Evolutionary conservation across 2,329 filamentous ascomycete species (phyloP).

Genomic region (Cercospora janseana): DNA sequence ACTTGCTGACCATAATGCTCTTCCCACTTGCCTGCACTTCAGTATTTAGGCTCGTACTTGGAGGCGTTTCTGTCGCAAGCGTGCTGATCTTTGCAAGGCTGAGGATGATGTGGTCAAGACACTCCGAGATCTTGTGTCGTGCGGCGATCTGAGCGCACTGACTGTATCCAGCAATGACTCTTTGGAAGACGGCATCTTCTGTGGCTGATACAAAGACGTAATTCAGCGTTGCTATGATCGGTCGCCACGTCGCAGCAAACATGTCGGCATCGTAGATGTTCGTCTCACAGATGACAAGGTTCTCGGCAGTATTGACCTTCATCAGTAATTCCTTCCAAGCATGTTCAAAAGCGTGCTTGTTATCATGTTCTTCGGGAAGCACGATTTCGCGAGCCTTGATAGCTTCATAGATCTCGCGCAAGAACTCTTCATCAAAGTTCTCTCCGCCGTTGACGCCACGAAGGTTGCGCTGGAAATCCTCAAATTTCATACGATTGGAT

Average conservation of each 20-base stretch:
- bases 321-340: slow-evolving; percentile 92
- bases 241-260: slow-evolving; percentile 94
- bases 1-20: slow-evolving; percentile 97
- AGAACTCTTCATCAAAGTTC: slow-evolving; percentile 79
- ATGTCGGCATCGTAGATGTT: slow-evolving; percentile 97
- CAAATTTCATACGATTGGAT: slow-evolving; percentile 76
- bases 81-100: slow-evolving; percentile 89
- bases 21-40: slow-evolving; percentile 84
- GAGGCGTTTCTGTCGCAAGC: slow-evolving; percentile 69
- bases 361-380: slow-evolving; percentile 93
- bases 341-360: slow-evolving; percentile 93
- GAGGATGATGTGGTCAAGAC: slow-evolving; percentile 87
- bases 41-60: slow-evolving; percentile 86
- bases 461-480: slow-evolving; percentile 84
- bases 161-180: slow-evolving; percentile 91
- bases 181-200: slow-evolving; percentile 90
- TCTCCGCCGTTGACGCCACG: slow-evolving; percentile 82
- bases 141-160: slow-evolving; percentile 92
- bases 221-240: slow-evolving; percentile 88
- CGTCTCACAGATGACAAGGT: slow-evolving; percentile 76
- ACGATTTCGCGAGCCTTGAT: slow-evolving; percentile 96
- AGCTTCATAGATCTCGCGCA: slow-evolving; percentile 83
- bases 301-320: slow-evolving; percentile 74
- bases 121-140: slow-evolving; percentile 77
- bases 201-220: slow-evolving; percentile 99